Percentiles rank a stretch among this genome's conserved stretches.
Conservation (phyloP, 257 asterid species). For the Ocimum tenuiflorum region DNA sequence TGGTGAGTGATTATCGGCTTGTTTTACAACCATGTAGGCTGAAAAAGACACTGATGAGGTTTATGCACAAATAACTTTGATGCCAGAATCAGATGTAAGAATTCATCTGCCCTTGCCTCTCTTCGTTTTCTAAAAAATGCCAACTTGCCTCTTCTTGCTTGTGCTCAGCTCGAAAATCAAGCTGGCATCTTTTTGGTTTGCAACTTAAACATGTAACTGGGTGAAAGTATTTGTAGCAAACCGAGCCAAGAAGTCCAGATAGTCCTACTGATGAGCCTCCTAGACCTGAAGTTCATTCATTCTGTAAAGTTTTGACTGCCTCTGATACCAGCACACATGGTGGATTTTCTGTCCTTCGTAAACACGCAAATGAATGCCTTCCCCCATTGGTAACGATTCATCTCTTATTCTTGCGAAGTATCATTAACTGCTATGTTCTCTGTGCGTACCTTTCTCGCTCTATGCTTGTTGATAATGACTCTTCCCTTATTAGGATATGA, state of each 20-base stretch:
- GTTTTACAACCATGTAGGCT: constrained; percentile 40
- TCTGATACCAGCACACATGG: constrained; percentile 94
- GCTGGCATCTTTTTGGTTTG: neutral
- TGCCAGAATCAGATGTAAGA: constrained; percentile 71
- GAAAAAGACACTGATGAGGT: constrained; percentile 87
- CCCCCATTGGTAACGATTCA: constrained; percentile 61
- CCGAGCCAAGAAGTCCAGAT: constrained; percentile 50
- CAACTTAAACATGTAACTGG: neutral
- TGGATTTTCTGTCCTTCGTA: constrained; percentile 86
- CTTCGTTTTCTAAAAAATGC: neutral
- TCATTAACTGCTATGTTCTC: neutral
- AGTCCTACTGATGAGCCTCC: constrained; percentile 41
- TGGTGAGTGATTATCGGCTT: constrained; percentile 11
- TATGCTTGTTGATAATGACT: neutral
- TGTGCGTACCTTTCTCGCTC: neutral
- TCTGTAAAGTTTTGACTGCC: constrained; percentile 87
- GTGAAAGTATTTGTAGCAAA: constrained; percentile 41
- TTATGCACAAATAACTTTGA: constrained; percentile 78
- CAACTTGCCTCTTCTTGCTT: neutral
- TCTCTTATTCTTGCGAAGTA: neutral
- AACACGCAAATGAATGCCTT: constrained; percentile 82
- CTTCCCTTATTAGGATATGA: constrained; percentile 53
- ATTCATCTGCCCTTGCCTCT: neutral
- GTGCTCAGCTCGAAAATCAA: neutral
- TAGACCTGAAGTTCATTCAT: constrained; percentile 57